Evolutionary conservation across 257 asterid species (phyloP).

Genomic region (Sherardia arvensis): DNA sequence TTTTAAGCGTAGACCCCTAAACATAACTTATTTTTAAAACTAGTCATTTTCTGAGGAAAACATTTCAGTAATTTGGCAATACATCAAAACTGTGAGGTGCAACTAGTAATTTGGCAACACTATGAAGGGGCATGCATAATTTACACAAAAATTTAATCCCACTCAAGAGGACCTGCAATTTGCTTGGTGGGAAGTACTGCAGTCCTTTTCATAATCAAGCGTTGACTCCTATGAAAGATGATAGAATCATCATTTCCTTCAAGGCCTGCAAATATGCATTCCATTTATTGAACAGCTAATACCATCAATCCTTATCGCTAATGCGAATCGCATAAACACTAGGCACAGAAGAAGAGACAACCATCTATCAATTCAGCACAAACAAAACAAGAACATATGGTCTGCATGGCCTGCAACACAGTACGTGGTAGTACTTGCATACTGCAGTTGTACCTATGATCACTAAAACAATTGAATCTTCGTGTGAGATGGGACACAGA

Average conservation of each 20-base stretch:
- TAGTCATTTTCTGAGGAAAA: too few relatives aligned
- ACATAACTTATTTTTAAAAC: too few relatives aligned
- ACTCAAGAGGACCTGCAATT: background rate
- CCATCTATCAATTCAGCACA: background rate
- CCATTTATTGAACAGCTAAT: background rate
- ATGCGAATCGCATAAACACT: background rate
- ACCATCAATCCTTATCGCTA: background rate
- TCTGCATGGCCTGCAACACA: background rate
- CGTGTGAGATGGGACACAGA: background rate
- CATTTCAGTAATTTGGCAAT: too few relatives aligned
- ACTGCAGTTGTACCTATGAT: background rate
- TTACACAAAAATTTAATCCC: constrained; percentile 1
- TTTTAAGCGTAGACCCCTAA: too few relatives aligned
- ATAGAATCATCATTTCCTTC: background rate
- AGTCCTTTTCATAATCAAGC: constrained; percentile 2
- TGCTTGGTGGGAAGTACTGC: constrained; percentile 4
- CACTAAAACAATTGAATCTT: background rate
- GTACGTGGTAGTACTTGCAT: background rate
- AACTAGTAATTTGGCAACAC: background rate
- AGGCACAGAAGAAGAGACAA: background rate
- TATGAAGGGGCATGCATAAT: background rate
- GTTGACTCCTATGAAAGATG: background rate
- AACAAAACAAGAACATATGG: background rate
- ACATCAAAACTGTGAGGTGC: background rate
- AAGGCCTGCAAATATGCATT: background rate